These are phyloP conservation scores for Aspergillus funiculosus DNA, from an alignment of 495 filamentous ascomycete genomes.

Conservation along the genomic window DNA sequence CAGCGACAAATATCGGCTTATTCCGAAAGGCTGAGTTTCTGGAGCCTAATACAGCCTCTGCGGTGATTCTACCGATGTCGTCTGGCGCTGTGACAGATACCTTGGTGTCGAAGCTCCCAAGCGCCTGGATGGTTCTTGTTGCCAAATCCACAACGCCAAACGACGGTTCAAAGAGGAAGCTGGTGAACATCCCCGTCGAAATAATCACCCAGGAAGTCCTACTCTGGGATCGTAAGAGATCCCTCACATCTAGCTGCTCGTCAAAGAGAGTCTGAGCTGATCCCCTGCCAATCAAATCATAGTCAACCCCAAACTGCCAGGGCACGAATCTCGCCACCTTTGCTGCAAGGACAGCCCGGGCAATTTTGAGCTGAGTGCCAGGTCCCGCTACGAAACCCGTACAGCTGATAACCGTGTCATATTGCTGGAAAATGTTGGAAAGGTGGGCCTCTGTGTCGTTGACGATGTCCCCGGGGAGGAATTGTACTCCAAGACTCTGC, in stretches of 20 bases:
- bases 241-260: conserved; percentile 54
- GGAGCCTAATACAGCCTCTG: conserved; percentile 42
- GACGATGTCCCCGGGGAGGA: conserved; percentile 46
- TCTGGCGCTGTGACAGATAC: conserved; percentile 52
- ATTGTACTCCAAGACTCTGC: conserved; percentile 27
- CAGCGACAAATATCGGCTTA: conserved; percentile 44
- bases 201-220: conserved; percentile 52
- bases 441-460: conserved; percentile 33
- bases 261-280: conserved; percentile 54
- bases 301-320: conserved; percentile 65
- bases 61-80: conserved; percentile 55
- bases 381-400: conserved; percentile 48
- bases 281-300: conserved; percentile 51
- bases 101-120: conserved; percentile 51
- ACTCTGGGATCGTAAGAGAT: conserved; percentile 43
- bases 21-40: conserved; percentile 12
- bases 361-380: conserved; percentile 48
- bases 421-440: conserved; percentile 37
- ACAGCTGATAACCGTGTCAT: conserved; percentile 49
- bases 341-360: conserved; percentile 45
- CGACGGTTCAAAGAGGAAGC: conserved; percentile 52
- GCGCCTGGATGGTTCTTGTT: conserved; percentile 36
- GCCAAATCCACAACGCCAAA: conserved; percentile 50
- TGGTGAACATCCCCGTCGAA: conserved; percentile 59
- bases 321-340: conserved; percentile 46